Conservation (phyloP, 768 basidiomycete species). For the Artomyces pyxidatus region DNA sequence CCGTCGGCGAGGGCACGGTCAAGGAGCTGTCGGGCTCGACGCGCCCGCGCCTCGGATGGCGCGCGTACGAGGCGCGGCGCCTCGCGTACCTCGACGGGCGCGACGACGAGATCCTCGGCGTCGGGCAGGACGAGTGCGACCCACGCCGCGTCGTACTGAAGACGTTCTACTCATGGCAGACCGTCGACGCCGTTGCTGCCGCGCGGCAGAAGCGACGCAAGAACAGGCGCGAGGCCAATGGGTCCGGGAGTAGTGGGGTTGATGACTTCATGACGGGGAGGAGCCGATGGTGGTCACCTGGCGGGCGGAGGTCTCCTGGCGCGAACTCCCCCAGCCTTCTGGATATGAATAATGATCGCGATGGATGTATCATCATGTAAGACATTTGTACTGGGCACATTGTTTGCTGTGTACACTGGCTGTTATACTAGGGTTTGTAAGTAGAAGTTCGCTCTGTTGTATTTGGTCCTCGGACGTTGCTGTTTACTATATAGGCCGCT, state of each 20-base stretch:
- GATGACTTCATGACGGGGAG: slow-evolving; percentile 19
- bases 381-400: slow-evolving; percentile 7
- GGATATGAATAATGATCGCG: slow-evolving; percentile 32
- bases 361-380: slow-evolving; percentile 68
- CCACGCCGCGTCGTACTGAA: slow-evolving; percentile 64
- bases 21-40: slow-evolving; percentile 52
- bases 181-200: slow-evolving; percentile 65
- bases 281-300: slow-evolving; percentile 46
- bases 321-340: slow-evolving; percentile 41
- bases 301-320: slow-evolving; percentile 41
- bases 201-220: slow-evolving; percentile 63
- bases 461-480: too few relatives aligned
- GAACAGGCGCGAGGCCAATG: slow-evolving; percentile 32
- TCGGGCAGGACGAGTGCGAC: slow-evolving; percentile 80
- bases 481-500: too few relatives aligned
- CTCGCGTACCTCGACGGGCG: slow-evolving; percentile 63
- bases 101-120: slow-evolving; percentile 58
- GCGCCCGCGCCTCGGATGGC: slow-evolving; percentile 68
- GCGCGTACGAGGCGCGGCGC: slow-evolving; percentile 63
- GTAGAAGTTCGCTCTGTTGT: too few relatives aligned
- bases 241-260: slow-evolving; percentile 24
- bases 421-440: too few relatives aligned
- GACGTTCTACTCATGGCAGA: slow-evolving; percentile 83
- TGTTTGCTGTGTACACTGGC: too few relatives aligned
- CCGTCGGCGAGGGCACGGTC: slow-evolving; percentile 50